Percentiles rank a stretch among this genome's conserved stretches.
phyloP scores from a whole-genome alignment of 192 early-diverging fungal species.

The Geosiphon pyriformis region DNA sequence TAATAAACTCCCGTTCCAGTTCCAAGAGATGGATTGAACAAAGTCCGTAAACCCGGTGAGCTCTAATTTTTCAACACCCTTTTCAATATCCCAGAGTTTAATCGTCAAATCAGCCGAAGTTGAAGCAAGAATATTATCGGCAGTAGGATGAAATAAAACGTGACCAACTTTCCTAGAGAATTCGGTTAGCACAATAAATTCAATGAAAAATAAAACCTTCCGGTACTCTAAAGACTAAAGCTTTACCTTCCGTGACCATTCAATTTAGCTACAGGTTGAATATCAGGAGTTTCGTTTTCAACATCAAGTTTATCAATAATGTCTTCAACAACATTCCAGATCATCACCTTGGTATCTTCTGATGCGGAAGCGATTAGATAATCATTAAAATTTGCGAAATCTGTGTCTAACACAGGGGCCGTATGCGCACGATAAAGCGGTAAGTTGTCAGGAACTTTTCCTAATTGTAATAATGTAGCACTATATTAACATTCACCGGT shows the following conservation, averaged over 20 bases:
- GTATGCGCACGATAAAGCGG: slow-evolving; percentile 93
- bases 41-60: slow-evolving; percentile 85
- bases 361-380: slow-evolving; percentile 83
- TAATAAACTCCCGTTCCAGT: slow-evolving; percentile 76
- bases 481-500: not conserved
- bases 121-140: slow-evolving; percentile 87
- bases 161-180: slow-evolving; percentile 87
- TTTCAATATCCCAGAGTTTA: slow-evolving; percentile 93
- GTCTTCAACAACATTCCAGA: slow-evolving; percentile 90
- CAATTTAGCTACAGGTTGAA: slow-evolving; percentile 74
- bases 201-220: too few relatives aligned
- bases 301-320: slow-evolving; percentile 40
- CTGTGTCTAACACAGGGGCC: slow-evolving; percentile 93
- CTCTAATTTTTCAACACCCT: slow-evolving; percentile 65
- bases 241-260: slow-evolving; percentile 59
- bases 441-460: slow-evolving; percentile 83
- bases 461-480: slow-evolving; percentile 37
- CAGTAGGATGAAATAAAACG: slow-evolving; percentile 93
- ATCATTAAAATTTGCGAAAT: slow-evolving; percentile 98
- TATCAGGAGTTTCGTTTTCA: slow-evolving; percentile 52
- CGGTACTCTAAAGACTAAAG: not conserved
- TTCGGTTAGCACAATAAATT: too few relatives aligned
- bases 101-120: slow-evolving; percentile 84
- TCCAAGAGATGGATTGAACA: slow-evolving; percentile 90
- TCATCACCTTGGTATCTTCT: slow-evolving; percentile 88